A percentile compares a stretch with the other conserved stretches of the same genome.
These are phyloP conservation scores for Aspergillus intermedius DNA, from an alignment of 2,329 filamentous ascomycete genomes.

Conservation along the genomic window DNA sequence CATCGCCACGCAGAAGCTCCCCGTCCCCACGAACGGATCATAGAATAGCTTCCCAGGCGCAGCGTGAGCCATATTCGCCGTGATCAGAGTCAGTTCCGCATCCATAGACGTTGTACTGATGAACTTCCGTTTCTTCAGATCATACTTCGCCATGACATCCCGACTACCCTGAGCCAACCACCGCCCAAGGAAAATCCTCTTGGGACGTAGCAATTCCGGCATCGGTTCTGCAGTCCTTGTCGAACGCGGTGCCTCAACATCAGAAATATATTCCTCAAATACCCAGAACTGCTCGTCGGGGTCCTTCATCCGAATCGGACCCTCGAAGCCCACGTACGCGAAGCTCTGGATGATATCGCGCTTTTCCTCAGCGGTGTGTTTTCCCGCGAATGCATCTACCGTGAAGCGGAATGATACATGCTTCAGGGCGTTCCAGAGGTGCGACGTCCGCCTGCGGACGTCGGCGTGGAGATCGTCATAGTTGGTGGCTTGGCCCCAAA, in stretches of 20 bases:
- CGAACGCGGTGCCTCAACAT: constrained; percentile 19
- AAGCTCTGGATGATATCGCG: constrained; percentile 76
- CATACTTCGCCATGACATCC: constrained; percentile 64
- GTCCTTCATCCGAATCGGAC: constrained; percentile 67
- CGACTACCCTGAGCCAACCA: constrained; percentile 61
- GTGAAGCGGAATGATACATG: constrained; percentile 71
- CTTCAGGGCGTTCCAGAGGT: constrained; percentile 62
- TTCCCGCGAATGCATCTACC: constrained; percentile 74
- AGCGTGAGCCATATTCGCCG: constrained; percentile 82
- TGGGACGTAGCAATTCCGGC: constrained; percentile 48
- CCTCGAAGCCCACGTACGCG: constrained; percentile 67
- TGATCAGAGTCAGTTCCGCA: constrained; percentile 82
- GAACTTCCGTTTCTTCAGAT: constrained; percentile 87
- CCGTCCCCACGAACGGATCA: constrained; percentile 93
- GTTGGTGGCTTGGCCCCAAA: constrained; percentile 70
- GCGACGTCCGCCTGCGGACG: constrained; percentile 52
- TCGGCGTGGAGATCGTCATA: constrained; percentile 64
- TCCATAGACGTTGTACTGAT: constrained; percentile 98
- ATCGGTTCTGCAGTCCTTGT: constrained; percentile 22
- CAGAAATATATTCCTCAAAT: constrained; percentile 70
- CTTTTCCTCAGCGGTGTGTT: constrained; percentile 58
- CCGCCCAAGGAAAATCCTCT: constrained; percentile 64
- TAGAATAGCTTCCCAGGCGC: constrained; percentile 80
- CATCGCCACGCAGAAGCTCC: constrained; percentile 83
- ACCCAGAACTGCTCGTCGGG: constrained; percentile 71